Conservation (phyloP, 805 yeast species). For the Saccharomycopsis guyanensis region DNA sequence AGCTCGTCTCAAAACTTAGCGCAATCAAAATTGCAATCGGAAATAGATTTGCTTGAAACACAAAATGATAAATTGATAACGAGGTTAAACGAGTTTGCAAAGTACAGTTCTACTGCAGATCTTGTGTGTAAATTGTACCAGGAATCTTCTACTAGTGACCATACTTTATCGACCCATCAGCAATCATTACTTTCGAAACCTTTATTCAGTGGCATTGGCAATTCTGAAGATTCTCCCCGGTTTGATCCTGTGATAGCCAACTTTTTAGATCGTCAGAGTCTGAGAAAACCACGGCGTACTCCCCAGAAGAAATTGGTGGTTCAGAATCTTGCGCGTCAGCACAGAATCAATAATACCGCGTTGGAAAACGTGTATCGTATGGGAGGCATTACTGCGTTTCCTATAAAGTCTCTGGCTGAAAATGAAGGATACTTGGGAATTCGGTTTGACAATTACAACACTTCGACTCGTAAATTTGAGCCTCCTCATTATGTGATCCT, state of each 20-base stretch:
- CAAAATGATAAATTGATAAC: background rate
- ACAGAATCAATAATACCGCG: background rate
- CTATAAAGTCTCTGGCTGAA: background rate
- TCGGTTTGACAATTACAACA: slow-evolving; percentile 13
- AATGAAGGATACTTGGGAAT: slow-evolving; percentile 9
- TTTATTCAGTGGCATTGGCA: no score
- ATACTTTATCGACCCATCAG: no score
- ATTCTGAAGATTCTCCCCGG: no score
- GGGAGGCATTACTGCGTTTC: slow-evolving; percentile 16
- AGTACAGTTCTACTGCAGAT: slow-evolving; percentile 1
- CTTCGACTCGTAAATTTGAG: background rate
- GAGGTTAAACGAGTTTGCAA: background rate
- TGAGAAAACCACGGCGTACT: background rate
- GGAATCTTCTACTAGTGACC: background rate
- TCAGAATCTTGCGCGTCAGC: background rate
- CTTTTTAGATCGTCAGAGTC: background rate
- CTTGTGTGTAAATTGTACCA: background rate
- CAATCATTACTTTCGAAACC: no score
- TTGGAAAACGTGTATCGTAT: slow-evolving; percentile 10
- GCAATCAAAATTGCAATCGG: no score
- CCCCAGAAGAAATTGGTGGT: background rate
- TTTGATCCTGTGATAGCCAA: slow-evolving; percentile 4
- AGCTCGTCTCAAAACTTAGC: no score
- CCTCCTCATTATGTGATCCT: slow-evolving; percentile 16
- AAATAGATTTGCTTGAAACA: background rate